Conservation (phyloP, 352 stramenopile genomes). For the Phytophthora hybrid region DNA sequence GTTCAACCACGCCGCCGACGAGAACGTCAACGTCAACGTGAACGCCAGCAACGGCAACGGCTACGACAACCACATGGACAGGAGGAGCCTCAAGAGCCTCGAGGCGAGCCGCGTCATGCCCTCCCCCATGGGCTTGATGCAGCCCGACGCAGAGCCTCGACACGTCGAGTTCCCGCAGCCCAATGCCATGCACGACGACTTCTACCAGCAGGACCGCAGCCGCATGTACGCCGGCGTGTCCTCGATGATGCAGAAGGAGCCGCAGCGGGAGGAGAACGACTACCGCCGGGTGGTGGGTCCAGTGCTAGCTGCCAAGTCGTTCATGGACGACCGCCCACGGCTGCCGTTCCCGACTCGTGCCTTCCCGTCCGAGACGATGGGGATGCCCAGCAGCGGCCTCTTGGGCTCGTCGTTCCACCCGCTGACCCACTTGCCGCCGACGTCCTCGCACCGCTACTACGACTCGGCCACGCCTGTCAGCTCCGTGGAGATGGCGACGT, state of each 20-base stretch:
- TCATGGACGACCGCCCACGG: constrained; percentile 47
- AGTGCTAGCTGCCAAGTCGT: constrained; percentile 30
- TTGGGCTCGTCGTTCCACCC: constrained; percentile 54
- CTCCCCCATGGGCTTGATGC: neutral
- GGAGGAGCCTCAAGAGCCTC: constrained; percentile 13
- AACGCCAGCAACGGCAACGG: constrained; percentile 27
- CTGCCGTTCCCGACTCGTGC: constrained; percentile 68
- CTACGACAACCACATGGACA: neutral
- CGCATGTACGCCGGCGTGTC: constrained; percentile 34
- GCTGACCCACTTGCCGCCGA: constrained; percentile 33
- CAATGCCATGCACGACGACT: constrained; percentile 29
- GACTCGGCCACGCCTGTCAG: constrained; percentile 25
- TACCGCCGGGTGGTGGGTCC: constrained; percentile 19
- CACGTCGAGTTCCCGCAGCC: constrained; percentile 27
- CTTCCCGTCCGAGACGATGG: constrained; percentile 60
- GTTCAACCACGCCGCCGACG: constrained; percentile 27
- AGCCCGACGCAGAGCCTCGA: neutral
- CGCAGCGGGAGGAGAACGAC: constrained; percentile 44
- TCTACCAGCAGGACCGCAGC: constrained; percentile 46
- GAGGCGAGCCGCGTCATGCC: constrained; percentile 17
- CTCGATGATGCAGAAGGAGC: constrained; percentile 43
- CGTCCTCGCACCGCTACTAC: constrained; percentile 48
- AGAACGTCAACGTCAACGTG: constrained; percentile 7
- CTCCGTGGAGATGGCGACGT: constrained; percentile 31
- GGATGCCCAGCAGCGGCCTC: constrained; percentile 30